These are phyloP conservation scores for Hypomontagnella submonticulosa DNA, from an alignment of 495 filamentous ascomycete genomes.

Conservation along the genomic window DNA sequence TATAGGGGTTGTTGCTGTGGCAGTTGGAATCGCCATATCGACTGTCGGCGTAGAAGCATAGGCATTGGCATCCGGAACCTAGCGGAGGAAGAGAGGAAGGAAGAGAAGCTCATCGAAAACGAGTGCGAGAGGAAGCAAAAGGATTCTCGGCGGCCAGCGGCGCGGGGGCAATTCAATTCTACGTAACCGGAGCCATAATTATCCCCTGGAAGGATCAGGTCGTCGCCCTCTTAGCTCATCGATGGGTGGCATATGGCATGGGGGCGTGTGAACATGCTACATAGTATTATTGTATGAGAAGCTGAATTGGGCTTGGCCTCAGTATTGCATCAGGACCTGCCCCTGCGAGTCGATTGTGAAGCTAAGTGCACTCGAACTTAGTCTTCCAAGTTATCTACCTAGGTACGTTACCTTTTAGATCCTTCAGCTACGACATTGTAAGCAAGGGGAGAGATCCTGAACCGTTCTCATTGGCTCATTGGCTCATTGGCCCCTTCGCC, in stretches of 20 bases:
- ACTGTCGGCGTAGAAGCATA: conserved; percentile 6
- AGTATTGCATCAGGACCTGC: conserved; percentile 4
- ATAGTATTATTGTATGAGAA: no score
- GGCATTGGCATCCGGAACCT: not conserved
- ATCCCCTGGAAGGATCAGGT: no score
- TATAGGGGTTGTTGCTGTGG: not conserved
- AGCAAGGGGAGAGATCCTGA: not conserved
- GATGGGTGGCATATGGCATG: no score
- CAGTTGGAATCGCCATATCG: conserved; percentile 11
- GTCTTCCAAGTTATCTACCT: not conserved
- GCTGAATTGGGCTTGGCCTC: not conserved
- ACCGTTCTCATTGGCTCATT: not conserved
- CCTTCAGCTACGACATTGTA: conserved; percentile 6
- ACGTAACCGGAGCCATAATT: no score
- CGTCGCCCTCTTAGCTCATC: no score
- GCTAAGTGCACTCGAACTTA: not conserved
- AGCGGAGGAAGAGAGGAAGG: no score
- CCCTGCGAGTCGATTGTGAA: not conserved
- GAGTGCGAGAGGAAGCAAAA: conserved; percentile 4
- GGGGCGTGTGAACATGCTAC: no score
- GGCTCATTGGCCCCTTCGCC: not conserved
- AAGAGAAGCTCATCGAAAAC: not conserved
- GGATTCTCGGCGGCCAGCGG: not conserved
- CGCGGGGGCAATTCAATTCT: not conserved
- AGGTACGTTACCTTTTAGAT: not conserved